phyloP scores from a whole-genome alignment of 371 early-diverging fungal species.

The Saksenaea oblongispora region DNA sequence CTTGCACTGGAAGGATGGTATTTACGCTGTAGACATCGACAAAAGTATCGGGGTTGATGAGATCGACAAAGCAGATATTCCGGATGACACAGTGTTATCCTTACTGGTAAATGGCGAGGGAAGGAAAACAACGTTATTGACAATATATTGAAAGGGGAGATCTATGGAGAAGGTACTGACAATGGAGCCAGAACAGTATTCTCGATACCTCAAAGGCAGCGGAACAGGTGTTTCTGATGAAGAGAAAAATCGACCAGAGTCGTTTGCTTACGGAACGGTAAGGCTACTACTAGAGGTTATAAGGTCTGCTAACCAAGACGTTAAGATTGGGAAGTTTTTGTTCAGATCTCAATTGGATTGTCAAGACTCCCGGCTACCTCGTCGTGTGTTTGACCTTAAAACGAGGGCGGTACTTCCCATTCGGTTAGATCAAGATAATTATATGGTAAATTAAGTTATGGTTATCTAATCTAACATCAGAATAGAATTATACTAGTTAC shows the following conservation, averaged over 20 bases:
- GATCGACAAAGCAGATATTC: constrained; percentile 75
- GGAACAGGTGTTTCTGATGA: constrained; percentile 35
- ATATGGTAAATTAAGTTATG: constrained; percentile 49
- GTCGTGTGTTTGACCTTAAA: constrained; percentile 90
- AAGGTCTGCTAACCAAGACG: background rate
- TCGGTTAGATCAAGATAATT: constrained; percentile 80
- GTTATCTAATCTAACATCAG: background rate
- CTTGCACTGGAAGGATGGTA: constrained; percentile 67
- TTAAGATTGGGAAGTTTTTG: constrained; percentile 60
- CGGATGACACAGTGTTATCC: constrained; percentile 64
- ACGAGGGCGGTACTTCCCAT: constrained; percentile 88
- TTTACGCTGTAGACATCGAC: constrained; percentile 85
- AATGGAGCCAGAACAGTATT: constrained; percentile 62
- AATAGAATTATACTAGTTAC: constrained; percentile 60
- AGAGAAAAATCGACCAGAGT: constrained; percentile 51
- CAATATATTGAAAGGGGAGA: constrained; percentile 65
- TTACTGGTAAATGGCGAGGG: constrained; percentile 47
- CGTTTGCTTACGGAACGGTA: constrained; percentile 52
- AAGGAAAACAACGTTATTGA: background rate
- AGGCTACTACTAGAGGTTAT: constrained; percentile 1
- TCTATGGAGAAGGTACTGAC: constrained; percentile 88
- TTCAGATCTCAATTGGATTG: constrained; percentile 94
- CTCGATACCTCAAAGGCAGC: constrained; percentile 60
- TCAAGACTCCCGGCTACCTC: constrained; percentile 71
- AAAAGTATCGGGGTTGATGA: constrained; percentile 71